Evolutionary conservation across 805 yeast genomes (phyloP).

Genomic region (Wickerhamomyces strasburgensis): DNA sequence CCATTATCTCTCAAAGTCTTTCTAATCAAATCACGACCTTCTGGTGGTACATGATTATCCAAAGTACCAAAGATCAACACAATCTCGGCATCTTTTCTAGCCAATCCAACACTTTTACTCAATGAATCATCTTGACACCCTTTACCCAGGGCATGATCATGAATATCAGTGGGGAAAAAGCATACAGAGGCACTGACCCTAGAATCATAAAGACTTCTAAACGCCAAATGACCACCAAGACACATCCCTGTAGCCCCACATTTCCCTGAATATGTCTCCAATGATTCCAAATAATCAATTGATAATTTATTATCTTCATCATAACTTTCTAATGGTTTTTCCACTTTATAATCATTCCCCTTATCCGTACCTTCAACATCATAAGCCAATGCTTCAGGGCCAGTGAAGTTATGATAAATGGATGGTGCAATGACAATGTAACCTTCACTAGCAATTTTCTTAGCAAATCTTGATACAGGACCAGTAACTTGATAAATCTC

Average conservation of each 20-base stretch:
- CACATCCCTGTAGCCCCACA: conserved; percentile 88
- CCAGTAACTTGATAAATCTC: conserved; percentile 84
- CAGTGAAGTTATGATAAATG: conserved; percentile 68
- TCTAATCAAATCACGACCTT: conserved; percentile 70
- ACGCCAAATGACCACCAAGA: conserved; percentile 79
- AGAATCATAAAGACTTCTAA: conserved; percentile 61
- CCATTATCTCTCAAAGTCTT: conserved; percentile 49
- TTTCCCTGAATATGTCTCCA: conserved; percentile 63
- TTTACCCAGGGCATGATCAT: conserved; percentile 58
- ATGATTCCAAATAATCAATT: conserved; percentile 52
- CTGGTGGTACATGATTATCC: conserved; percentile 77
- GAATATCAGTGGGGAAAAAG: conserved; percentile 80
- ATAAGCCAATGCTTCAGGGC: conserved; percentile 60
- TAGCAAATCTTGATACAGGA: conserved; percentile 74
- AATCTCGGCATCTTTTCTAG: conserved; percentile 48
- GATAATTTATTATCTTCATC: conserved; percentile 69
- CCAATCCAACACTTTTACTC: conserved; percentile 47
- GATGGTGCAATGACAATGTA: conserved; percentile 77
- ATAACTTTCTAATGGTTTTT: conserved; percentile 64
- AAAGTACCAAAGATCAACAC: conserved; percentile 71
- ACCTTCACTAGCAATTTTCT: conserved; percentile 75
- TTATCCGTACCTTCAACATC: conserved; percentile 71
- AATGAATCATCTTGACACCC: conserved; percentile 64
- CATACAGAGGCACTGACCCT: conserved; percentile 65
- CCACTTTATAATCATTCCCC: conserved; percentile 63